phyloP scores from a whole-genome alignment of 371 early-diverging fungal species.

The Cokeromyces recurvatus region DNA sequence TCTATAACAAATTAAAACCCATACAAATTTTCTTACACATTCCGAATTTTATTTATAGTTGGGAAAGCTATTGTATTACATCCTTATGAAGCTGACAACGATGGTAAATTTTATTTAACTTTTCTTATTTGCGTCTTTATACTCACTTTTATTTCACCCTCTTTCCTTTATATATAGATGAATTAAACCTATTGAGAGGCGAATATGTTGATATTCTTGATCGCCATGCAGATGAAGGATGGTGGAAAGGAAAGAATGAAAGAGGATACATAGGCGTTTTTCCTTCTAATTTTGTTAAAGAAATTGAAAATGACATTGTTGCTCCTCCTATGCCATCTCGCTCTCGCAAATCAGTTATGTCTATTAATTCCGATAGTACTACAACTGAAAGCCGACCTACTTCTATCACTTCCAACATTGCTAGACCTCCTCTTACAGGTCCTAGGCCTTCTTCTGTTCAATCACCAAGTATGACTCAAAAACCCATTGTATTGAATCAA shows the following conservation, averaged over 20 bases:
- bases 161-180: conserved; percentile 31
- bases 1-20: no score
- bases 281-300: conserved; percentile 57
- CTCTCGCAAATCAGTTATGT: conserved; percentile 23
- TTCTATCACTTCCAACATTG: conserved; percentile 4
- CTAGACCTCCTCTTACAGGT: conserved; percentile 17
- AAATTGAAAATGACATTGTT: conserved; percentile 40
- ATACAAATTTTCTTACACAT: no score
- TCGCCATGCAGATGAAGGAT: conserved; percentile 53
- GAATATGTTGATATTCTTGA: conserved; percentile 49
- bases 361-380: conserved; percentile 13
- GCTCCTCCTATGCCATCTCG: conserved; percentile 40
- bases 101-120: conserved; percentile 38
- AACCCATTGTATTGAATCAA: conserved; percentile 10
- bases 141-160: neutral
- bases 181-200: conserved; percentile 48
- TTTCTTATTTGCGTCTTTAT: no score
- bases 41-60: neutral
- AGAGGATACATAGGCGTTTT: conserved; percentile 55
- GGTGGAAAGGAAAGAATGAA: conserved; percentile 60
- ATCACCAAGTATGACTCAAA: neutral
- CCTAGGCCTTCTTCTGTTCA: conserved; percentile 18
- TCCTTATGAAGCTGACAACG: conserved; percentile 54
- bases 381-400: conserved; percentile 11
- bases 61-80: conserved; percentile 52